Evolutionary conservation across 352 stramenopile species (phyloP), one percentile per base, ranked within the genome.

Genomic region (Phytophthora ohioensis): DNA sequence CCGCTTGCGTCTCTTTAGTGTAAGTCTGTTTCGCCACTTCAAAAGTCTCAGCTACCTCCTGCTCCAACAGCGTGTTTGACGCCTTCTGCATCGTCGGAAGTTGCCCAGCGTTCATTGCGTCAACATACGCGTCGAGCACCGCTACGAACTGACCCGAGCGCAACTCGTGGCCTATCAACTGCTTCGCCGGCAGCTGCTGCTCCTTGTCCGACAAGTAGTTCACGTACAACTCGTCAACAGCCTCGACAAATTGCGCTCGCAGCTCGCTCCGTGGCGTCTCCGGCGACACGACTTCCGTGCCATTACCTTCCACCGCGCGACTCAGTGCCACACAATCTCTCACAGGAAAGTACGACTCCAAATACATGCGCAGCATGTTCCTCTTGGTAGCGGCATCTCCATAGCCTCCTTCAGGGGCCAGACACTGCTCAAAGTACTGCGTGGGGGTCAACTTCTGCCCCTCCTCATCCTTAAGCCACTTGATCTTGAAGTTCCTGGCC

Each of bases 331-430:
- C 67, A 47, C 76, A 83, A n/a, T 87, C 72, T 35, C 76, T 69
- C 2, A 48, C 38, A 0, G 64, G 61, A 27, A 92, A 92, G 43
- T 84, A 78, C 43, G 71, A 73, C 39, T 82, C 74, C 34, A 93
- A 55, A 53, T 85, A 90, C 83, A 90, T 91, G 48, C 84, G 81
- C 34, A 78, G 49, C 54, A 76, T 72, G 55, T 93, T 93, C 52
- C 81, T 79, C 42, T 67, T 36, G 9, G 71, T 70, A 9, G 87
- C 82, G 8, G 80, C 74, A 13, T 91, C 81, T 51, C 75, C 87
- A 55, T 88, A 91, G 13, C 85, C 85, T 31, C 42, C 30, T 51
- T 93, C 83, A 21, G 85, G 80, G 7, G 71, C 63, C 8, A 91
- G 32, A 45, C 58, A 71, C 27, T 69, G 64, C 35, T 88, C 78